Conservation (phyloP, 2,329 filamentous ascomycete genomes). For the Phialocephala sp. region DNA sequence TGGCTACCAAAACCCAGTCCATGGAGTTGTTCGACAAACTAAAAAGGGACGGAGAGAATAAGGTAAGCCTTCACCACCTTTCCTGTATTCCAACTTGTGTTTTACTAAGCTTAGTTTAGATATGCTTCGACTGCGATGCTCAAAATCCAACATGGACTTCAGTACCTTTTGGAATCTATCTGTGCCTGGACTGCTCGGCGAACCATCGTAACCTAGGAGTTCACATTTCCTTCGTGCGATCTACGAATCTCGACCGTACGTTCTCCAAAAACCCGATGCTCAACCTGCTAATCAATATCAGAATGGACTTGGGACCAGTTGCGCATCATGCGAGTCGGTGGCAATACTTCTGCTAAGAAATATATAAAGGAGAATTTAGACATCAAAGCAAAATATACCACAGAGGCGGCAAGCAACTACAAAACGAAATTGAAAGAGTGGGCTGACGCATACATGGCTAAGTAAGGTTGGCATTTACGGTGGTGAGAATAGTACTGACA, state of each 20-base stretch:
- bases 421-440: constrained; percentile 94
- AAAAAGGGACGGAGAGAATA: constrained; percentile 95
- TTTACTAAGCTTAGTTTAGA: constrained; percentile 53
- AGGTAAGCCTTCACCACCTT: constrained; percentile 59
- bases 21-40: constrained; percentile 98
- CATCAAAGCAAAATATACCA: constrained; percentile 95
- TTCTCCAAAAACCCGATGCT: constrained; percentile 38
- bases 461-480: neutral
- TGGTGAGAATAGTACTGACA: neutral
- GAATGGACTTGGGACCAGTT: constrained; percentile 99
- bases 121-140: constrained; percentile 97
- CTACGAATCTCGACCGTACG: constrained; percentile 97
- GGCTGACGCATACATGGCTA: constrained; percentile 60
- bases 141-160: constrained; percentile 99
- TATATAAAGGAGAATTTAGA: constrained; percentile 76
- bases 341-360: constrained; percentile 97
- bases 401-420: constrained; percentile 64
- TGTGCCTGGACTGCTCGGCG: constrained; percentile 96
- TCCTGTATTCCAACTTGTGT: neutral
- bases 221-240: constrained; percentile 98
- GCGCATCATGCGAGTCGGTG: constrained; percentile 92
- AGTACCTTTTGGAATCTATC: constrained; percentile 94
- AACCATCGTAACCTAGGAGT: constrained; percentile 98
- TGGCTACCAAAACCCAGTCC: constrained; percentile 92
- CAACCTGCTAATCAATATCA: constrained; percentile 44